Evolutionary conservation across 129 eudicot genomes (phyloP).

Genomic region (Artemisia annua): DNA sequence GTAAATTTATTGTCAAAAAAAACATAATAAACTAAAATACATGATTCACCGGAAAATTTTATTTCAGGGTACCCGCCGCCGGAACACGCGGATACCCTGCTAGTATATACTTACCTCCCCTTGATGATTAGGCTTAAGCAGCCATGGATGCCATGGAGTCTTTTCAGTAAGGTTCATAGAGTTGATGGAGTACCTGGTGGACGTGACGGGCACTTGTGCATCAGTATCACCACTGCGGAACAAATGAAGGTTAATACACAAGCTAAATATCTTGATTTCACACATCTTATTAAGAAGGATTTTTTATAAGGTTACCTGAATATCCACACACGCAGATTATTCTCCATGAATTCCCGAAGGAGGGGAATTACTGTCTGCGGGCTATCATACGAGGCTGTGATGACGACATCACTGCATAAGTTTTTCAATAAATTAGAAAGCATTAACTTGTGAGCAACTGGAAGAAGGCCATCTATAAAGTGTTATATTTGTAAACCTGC

Average conservation of each 20-base stretch:
- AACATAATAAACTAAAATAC: too few relatives aligned
- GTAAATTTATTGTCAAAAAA: too few relatives aligned
- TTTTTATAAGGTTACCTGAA: constrained; percentile 45
- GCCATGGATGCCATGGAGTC: constrained; percentile 79
- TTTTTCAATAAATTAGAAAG: constrained; percentile 3
- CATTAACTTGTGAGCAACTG: constrained; percentile 2
- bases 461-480: background rate
- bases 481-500: constrained; percentile 55
- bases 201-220: constrained; percentile 73
- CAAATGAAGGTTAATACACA: background rate
- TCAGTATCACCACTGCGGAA: constrained; percentile 70
- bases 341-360: constrained; percentile 54
- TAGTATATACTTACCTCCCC: constrained; percentile 60
- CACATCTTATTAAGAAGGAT: background rate
- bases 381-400: constrained; percentile 57
- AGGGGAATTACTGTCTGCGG: constrained; percentile 65
- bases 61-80: too few relatives aligned
- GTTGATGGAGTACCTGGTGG: constrained; percentile 56
- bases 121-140: constrained; percentile 10
- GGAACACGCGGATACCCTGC: too few relatives aligned
- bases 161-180: constrained; percentile 45
- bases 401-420: constrained; percentile 44
- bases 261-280: background rate
- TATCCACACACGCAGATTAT: constrained; percentile 75
- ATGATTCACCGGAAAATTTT: too few relatives aligned